Evolutionary conservation across 371 early-diverging fungal species (phyloP).

Genomic region (Umbelopsis sp.): DNA sequence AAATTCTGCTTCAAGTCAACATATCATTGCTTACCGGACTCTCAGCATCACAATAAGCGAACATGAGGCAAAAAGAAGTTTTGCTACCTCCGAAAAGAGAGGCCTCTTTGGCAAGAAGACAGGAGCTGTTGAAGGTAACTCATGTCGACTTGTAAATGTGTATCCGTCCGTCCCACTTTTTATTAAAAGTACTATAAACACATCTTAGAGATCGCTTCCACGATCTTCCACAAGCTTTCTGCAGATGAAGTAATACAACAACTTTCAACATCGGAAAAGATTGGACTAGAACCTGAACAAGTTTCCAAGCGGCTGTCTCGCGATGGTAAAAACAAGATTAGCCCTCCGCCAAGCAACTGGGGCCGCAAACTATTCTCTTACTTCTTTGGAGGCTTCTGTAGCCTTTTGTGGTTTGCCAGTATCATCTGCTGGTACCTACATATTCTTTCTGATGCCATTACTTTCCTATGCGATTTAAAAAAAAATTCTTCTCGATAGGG

Average conservation of each 20-base stretch:
- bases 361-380: constrained; percentile 43
- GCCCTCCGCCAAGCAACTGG: constrained; percentile 51
- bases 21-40: constrained; percentile 40
- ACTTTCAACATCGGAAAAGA: constrained; percentile 44
- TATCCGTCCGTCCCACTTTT: neutral
- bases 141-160: neutral
- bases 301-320: constrained; percentile 41
- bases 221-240: constrained; percentile 32
- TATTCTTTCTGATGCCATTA: neutral
- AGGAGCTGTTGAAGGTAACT: constrained; percentile 32
- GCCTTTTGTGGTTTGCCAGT: constrained; percentile 45
- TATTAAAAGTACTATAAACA: neutral
- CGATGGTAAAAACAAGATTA: constrained; percentile 54
- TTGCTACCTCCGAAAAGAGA: neutral
- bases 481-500: constrained; percentile 10
- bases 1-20: constrained; percentile 25
- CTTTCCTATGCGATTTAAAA: neutral
- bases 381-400: constrained; percentile 50
- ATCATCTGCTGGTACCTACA: constrained; percentile 38
- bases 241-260: constrained; percentile 44
- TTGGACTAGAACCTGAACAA: constrained; percentile 47
- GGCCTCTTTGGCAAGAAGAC: constrained; percentile 22
- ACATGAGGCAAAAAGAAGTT: constrained; percentile 23
- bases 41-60: constrained; percentile 43
- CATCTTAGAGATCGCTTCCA: constrained; percentile 25